Base-by-base conservation (phyloP, 768 basidiomycete species). In the Amanita subjunquillea region DNA sequence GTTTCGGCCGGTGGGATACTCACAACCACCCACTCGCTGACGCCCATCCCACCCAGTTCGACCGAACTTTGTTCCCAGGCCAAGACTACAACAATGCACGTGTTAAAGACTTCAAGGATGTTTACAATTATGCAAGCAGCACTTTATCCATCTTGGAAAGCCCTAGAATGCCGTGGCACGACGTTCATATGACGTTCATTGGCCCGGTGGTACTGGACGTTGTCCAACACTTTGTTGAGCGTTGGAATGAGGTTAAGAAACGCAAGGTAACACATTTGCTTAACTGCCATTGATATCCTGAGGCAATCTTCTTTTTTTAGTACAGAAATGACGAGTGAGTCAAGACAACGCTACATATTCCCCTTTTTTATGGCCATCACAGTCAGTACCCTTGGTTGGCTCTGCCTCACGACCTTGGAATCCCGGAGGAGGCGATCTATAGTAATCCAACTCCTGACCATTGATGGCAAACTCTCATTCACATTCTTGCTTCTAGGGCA, bases 1-100 rank as follows among this genome's bases (percentile, higher is more conserved):
- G 92, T 71, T 96, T 93, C 59, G 96, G 96, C 9, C 85, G 96
- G 17, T 99, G 95, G 94, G 96, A 98, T 68, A 91, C 88, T 0
- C 82, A 90, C 62, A 86, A 72, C 38, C 88, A 92, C 64, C 93
- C 93, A 1, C 77, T 97, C 37, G 87, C 93, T 3, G 95, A 99
- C 60, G 89, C 82, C 2, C 93, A 97, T 62, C 92, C 91, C 0
- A 91, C 91, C 2, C 75, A 93, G 59, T 92, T 93, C 62, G 67
- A 69, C 17, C 75, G 74, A 49, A 91, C 89, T 1, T 73, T 98
- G 25, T 98, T 95, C 73, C 90, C 95, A 0, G 95, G 95, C 1
- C 76, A 96, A 66, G 93, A 94, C 62, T 95, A 87, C 69, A 94
- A 96, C 65, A 91, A 98, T 54, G 91, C 91, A 1, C 80, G 93